Base-by-base conservation (phyloP, 805 yeast species). In the Saturnispora galanensis region DNA sequence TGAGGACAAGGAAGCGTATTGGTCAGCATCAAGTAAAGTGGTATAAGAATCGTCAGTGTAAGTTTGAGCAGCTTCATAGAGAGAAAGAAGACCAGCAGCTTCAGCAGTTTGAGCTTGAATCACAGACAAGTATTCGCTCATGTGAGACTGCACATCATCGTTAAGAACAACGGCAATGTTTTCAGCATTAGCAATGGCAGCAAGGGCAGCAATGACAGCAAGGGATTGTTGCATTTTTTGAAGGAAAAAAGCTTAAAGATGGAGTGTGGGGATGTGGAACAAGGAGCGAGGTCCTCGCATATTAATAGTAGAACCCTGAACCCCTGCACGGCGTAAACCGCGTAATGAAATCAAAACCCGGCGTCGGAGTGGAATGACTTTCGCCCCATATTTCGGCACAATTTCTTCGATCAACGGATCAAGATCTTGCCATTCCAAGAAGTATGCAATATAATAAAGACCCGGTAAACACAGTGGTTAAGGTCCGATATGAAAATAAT, bases 11-110 rank as follows among this genome's bases (percentile, higher is more conserved):
- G 55, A 41, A 4, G 50, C 33, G 18, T 43, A 39, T 35, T 44
- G 46, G 1, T 42, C 48, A 26, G 53, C 26, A 44, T 58, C 51
- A 47, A 64, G 56, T 46, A 69, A 57, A 30, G 73, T 68, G 37
- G 73, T 69, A 56, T 67, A 69, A n/a, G 69, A 58, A 41, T 67
- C 63, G 52, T 69, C 71, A 10, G 68, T 68, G 56, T 68, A 69
- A 38, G 72, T 68, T 31, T 52, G 54, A 31, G 61, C 65, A 31
- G 52, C 50, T 37, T 50, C 36, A 36, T 67, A 68, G 44, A 67
- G 54, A 12, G 55, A 41, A 10, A 68, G 52, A 38, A 69, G 56
- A 11, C 50, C 60, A 2, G 56, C 47, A 18, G 63, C 64, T 35
- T 56, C 52, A 15, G 43, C 40, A 10, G 58, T 47, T 33, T 66